Percentiles rank a stretch among this genome's conserved stretches.
Evolutionary conservation across 495 filamentous ascomycete genomes (phyloP).

Genomic region (Niebla homalea): DNA sequence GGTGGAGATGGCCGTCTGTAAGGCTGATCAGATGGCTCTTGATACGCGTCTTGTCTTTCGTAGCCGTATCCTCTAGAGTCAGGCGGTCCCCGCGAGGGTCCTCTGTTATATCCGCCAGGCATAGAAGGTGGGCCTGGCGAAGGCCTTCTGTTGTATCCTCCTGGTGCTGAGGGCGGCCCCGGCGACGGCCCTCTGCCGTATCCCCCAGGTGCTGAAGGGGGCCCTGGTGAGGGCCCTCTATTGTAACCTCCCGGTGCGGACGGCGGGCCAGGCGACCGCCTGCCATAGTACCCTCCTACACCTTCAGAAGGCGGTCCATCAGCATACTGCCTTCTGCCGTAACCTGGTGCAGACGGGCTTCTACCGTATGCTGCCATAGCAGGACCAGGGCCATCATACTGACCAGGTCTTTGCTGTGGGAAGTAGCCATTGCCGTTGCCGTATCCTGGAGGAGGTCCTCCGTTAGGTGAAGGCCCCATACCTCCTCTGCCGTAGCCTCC

Average conservation of each 20-base stretch:
- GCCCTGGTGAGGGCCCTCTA: conserved; percentile 33
- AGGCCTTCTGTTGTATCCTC: conserved; percentile 5
- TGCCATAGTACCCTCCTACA: conserved; percentile 15
- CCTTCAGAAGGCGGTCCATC: conserved; percentile 22
- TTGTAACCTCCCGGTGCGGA: conserved; percentile 25
- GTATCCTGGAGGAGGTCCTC: conserved; percentile 36
- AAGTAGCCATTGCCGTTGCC: conserved; percentile 21
- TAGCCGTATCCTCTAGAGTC: conserved; percentile 25
- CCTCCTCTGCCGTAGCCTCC: conserved; percentile 21
- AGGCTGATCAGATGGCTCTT: background rate
- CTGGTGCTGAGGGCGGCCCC: conserved; percentile 12
- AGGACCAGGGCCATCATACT: conserved; percentile 16
- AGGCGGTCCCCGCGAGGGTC: conserved; percentile 12
- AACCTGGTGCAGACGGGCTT: conserved; percentile 18
- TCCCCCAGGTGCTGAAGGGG: conserved; percentile 12
- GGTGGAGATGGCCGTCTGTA: conserved; percentile 44
- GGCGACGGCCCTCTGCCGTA: conserved; percentile 9
- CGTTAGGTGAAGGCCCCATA: conserved; percentile 17
- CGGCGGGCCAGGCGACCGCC: conserved; percentile 26
- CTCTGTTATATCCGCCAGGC: conserved; percentile 23
- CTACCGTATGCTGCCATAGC: conserved; percentile 10
- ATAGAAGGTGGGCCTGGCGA: conserved; percentile 6
- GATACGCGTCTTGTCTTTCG: conserved; percentile 17
- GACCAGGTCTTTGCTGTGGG: conserved; percentile 15
- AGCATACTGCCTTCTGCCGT: conserved; percentile 21